A percentile compares a stretch with the other conserved stretches of the same genome.
These are phyloP conservation scores for Ophiobolus disseminans DNA, from an alignment of 2,329 filamentous ascomycete genomes.

Conservation along the genomic window DNA sequence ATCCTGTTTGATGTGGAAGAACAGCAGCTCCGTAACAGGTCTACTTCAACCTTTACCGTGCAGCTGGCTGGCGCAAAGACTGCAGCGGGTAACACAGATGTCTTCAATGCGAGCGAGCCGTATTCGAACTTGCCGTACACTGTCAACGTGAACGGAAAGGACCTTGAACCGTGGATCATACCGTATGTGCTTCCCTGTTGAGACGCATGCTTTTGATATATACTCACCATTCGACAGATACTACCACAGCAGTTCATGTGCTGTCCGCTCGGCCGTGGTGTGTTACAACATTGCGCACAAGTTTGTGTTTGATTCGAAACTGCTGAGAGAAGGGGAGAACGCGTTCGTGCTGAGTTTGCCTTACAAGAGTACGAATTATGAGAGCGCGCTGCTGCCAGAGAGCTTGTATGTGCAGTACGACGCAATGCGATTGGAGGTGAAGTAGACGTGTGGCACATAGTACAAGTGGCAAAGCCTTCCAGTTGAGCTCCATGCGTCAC, in stretches of 20 bases:
- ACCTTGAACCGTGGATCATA: slow-evolving; percentile 62
- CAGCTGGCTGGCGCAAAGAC: slow-evolving; percentile 69
- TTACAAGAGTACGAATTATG: slow-evolving; percentile 63
- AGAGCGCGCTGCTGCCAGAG: slow-evolving; percentile 54
- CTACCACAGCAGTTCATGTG: slow-evolving; percentile 66
- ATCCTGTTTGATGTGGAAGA: slow-evolving; percentile 18
- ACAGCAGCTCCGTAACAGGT: slow-evolving; percentile 44
- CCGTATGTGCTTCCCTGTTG: slow-evolving; percentile 48
- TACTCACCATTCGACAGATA: slow-evolving; percentile 46
- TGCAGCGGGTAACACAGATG: slow-evolving; percentile 67
- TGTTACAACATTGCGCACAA: slow-evolving; percentile 69
- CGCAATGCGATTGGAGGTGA: slow-evolving; percentile 66
- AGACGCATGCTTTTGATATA: slow-evolving; percentile 21
- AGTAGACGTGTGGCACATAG: slow-evolving; percentile 29
- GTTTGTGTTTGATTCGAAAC: slow-evolving; percentile 61
- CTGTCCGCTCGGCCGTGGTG: slow-evolving; percentile 64
- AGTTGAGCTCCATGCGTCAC: too few species aligned
- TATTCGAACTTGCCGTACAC: slow-evolving; percentile 62
- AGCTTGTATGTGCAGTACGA: slow-evolving; percentile 71
- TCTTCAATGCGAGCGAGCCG: slow-evolving; percentile 61
- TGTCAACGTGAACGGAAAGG: slow-evolving; percentile 56
- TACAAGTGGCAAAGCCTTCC: neutral
- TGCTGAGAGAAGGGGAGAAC: slow-evolving; percentile 62
- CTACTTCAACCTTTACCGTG: slow-evolving; percentile 64
- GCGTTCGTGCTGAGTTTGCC: slow-evolving; percentile 65